These are phyloP conservation scores for Lepidium sativum DNA, from an alignment of 345 rosid genomes.

Conservation along the genomic window DNA sequence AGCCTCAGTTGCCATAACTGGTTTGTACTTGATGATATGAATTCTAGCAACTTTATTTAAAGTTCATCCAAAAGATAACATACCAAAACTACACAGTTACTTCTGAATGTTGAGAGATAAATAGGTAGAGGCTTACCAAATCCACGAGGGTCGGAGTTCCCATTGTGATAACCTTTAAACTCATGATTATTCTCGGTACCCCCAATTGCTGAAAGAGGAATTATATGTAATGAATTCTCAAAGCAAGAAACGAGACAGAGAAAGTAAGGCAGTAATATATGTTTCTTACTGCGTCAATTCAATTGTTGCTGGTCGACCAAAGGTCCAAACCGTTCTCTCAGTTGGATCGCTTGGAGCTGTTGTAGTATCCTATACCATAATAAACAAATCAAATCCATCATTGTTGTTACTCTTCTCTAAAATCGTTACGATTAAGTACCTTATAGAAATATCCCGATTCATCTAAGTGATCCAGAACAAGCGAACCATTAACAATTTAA, in stretches of 20 bases:
- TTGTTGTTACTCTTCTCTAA: not conserved
- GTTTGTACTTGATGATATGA: not conserved
- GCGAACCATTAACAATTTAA: not conserved
- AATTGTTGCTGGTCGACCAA: conserved; percentile 67
- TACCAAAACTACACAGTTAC: not conserved
- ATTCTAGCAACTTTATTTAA: not conserved
- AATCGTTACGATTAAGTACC: not conserved
- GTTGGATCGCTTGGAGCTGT: conserved; percentile 63
- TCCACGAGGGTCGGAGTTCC: conserved; percentile 91
- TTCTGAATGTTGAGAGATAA: not conserved
- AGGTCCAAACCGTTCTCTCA: conserved; percentile 85
- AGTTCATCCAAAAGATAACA: not conserved
- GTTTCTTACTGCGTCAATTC: conserved; percentile 78
- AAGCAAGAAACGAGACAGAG: not conserved
- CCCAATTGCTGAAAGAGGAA: conserved; percentile 70
- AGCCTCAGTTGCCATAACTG: not conserved
- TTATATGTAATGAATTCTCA: conserved; percentile 12
- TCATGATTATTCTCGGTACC: conserved; percentile 89
- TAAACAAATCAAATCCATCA: not conserved
- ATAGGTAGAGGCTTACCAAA: conserved; percentile 44
- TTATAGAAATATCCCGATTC: not conserved
- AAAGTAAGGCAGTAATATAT: not conserved
- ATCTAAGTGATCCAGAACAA: not conserved
- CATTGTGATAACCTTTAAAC: conserved; percentile 88
- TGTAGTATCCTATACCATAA: conserved; percentile 47